phyloP scores from a whole-genome alignment of 1,284 basidiomycete species.

The Dichomitus squalens region DNA sequence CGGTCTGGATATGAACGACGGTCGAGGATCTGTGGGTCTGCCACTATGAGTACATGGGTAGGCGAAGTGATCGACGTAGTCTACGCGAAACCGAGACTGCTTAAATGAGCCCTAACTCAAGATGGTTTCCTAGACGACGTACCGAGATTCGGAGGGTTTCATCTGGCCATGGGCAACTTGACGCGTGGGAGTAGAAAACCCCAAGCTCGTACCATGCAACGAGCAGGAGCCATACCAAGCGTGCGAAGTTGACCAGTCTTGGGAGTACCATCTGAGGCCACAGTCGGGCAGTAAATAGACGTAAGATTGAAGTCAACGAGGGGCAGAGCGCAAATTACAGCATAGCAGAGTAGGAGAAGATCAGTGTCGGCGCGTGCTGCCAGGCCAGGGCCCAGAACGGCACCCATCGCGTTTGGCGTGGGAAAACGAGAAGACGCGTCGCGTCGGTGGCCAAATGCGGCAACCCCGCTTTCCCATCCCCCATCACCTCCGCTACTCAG shows the following conservation, averaged over 20 bases:
- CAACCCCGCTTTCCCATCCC: conserved; percentile 12
- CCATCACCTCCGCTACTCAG: conserved; percentile 8
- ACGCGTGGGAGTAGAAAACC: conserved; percentile 53
- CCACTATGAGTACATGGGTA: conserved; percentile 74
- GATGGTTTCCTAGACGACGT: conserved; percentile 23
- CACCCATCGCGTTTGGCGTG: conserved; percentile 17
- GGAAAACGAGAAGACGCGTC: conserved; percentile 19
- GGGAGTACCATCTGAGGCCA: conserved; percentile 2
- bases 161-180: conserved; percentile 65
- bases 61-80: conserved; percentile 28
- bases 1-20: conserved; percentile 61
- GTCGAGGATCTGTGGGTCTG: conserved; percentile 84
- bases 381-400: too few relatives aligned
- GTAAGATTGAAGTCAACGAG: background rate
- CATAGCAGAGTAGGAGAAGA: background rate
- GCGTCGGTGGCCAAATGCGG: conserved; percentile 18
- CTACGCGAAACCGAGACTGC: conserved; percentile 2
- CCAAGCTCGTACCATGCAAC: conserved; percentile 76
- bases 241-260: conserved; percentile 35
- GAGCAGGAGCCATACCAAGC: conserved; percentile 56
- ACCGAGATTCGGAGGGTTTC: conserved; percentile 24
- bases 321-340: background rate
- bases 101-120: conserved; percentile 10
- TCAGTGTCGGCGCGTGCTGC: too few relatives aligned
- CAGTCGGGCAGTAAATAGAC: background rate